These are phyloP conservation scores for Boletus subcaerulescens DNA, from an alignment of 768 basidiomycete genomes.

Conservation along the genomic window DNA sequence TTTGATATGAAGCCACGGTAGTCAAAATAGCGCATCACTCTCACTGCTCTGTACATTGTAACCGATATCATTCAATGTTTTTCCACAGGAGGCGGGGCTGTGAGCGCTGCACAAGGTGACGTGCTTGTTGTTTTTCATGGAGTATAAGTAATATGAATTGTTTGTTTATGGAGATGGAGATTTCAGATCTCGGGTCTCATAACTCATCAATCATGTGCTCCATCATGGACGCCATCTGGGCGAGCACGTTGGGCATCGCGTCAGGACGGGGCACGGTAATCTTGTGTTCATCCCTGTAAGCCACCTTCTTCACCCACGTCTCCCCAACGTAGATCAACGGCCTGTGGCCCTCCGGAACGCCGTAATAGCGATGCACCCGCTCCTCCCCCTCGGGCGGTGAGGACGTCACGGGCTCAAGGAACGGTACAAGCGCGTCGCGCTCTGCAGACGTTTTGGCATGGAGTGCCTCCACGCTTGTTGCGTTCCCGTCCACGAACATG, in stretches of 20 bases:
- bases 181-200: too few species aligned
- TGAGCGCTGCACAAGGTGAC: too few species aligned
- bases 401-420: neutral
- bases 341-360: neutral
- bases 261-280: neutral
- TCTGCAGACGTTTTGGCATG: neutral
- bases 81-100: too few species aligned
- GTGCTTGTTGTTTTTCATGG: too few species aligned
- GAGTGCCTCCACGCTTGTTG: neutral
- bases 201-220: neutral
- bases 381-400: neutral
- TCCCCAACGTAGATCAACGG: conserved; percentile 3
- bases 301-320: conserved; percentile 2
- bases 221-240: neutral
- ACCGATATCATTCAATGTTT: too few species aligned
- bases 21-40: too few species aligned
- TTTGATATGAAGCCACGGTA: too few species aligned
- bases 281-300: neutral
- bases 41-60: too few species aligned
- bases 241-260: neutral
- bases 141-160: too few species aligned
- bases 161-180: too few species aligned
- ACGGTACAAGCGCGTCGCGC: neutral
- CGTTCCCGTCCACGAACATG: neutral
- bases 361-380: neutral